Evolutionary conservation across 2,329 filamentous ascomycete genomes (phyloP), one percentile per base, ranked within the genome.

Genomic region (Blumeria graminis): DNA sequence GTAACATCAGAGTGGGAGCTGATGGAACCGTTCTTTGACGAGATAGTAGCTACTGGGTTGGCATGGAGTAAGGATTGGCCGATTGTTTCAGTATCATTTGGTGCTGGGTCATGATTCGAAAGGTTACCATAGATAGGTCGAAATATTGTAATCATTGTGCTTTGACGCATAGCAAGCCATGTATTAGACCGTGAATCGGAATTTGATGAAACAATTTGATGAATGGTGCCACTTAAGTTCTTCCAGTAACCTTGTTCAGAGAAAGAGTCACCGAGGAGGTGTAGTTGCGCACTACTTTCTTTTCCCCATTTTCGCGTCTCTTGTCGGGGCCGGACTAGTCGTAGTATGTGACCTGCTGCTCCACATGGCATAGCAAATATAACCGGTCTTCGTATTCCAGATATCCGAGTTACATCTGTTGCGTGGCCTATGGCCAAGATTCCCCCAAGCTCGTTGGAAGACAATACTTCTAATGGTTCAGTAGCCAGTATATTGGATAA

Each of bases 1-100:
- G 76, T 68, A 3, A 84, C 70, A 66, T 88, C 80, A 0, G 73
- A 73, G 62, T 85, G 80, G 0, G 71, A 64, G 34, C 67, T 69
- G 1, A 74, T 75, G 1, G 76, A 78, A 0, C 77, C 81, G 34
- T 74, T 67, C 1, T 71, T 65, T 13, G 70, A 69, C 0, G 69
- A 66, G n/a, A 87, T 65, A 9, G 69, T 72, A 6, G 78, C 64
- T 2, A 84, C 63, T 0, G 73, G 74, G 48, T 77, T 78, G 1
- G 75, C 68, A 41, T 75, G 70, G 14, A 88, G 71, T 55, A 71
- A 70, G 0, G 79, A 78, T 3, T 72, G 62, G 1, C 65, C 48
- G 61, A 61, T 65, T 28, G 18, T 22, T 8, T 57, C 55, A 28
- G 48, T 45, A 46, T 56, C 56, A 10, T 46, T 39, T 14, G 14